Evolutionary conservation across 140 eudicot genomes (phyloP).

Genomic region (Cichorium intybus): DNA sequence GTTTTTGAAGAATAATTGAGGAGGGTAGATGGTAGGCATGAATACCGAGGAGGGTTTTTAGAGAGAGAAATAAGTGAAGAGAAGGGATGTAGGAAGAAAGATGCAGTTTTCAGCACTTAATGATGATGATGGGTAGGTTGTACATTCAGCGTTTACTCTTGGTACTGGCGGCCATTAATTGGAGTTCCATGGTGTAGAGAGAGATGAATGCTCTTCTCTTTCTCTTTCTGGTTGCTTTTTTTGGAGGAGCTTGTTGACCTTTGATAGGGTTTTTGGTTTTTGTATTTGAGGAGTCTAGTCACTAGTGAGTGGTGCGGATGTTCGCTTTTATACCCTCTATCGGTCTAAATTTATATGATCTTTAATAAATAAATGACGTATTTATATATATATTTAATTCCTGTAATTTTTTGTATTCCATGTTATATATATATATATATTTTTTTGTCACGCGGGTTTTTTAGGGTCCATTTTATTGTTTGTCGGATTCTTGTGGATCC

Average conservation of each 20-base stretch:
- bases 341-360: background rate
- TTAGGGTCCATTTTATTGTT: too few species aligned
- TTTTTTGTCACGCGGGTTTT: too few species aligned
- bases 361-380: background rate
- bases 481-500: too few species aligned
- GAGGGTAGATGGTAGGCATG: conserved; percentile 28
- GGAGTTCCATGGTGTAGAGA: conserved; percentile 7
- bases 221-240: conserved; percentile 26
- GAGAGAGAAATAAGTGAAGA: conserved; percentile 8
- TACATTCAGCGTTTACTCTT: conserved; percentile 28
- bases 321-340: conserved; percentile 30
- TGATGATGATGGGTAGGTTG: conserved; percentile 27
- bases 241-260: conserved; percentile 28
- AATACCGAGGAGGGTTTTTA: conserved; percentile 40
- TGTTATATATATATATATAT: too few species aligned
- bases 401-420: too few species aligned
- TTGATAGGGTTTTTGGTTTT: conserved; percentile 15
- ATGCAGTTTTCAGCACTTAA: background rate
- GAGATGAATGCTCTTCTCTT: conserved; percentile 10
- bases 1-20: conserved; percentile 26
- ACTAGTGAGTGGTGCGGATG: conserved; percentile 17
- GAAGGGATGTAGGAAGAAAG: background rate
- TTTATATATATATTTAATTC: too few species aligned
- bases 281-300: conserved; percentile 18
- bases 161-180: conserved; percentile 39